Conservation (phyloP, 2,329 filamentous ascomycete species). For the Penicillium palitans region DNA sequence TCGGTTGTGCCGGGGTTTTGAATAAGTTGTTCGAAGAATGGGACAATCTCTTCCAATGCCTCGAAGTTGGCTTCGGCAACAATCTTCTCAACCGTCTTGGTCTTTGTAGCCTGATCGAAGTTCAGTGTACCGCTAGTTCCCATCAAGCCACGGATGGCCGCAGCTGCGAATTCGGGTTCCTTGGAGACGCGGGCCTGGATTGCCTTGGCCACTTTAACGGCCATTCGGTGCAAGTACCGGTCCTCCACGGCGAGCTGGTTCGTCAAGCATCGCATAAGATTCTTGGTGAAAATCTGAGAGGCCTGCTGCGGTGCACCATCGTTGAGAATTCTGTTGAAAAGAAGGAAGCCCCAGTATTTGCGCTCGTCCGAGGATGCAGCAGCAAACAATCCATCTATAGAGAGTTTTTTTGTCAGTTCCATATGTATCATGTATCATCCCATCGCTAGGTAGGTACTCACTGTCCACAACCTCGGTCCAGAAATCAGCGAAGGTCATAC, state of each 20-base stretch:
- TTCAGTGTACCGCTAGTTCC: slow-evolving; percentile 69
- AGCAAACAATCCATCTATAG: slow-evolving; percentile 76
- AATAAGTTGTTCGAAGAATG: slow-evolving; percentile 51
- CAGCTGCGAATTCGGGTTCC: slow-evolving; percentile 59
- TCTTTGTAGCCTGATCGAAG: slow-evolving; percentile 83
- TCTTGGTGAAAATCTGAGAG: slow-evolving; percentile 72
- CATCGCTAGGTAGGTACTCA: slow-evolving; percentile 47
- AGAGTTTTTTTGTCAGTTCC: slow-evolving; percentile 25
- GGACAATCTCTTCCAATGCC: slow-evolving; percentile 55
- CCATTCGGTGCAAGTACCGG: slow-evolving; percentile 75
- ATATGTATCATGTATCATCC: not conserved
- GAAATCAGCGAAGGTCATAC: slow-evolving; percentile 66
- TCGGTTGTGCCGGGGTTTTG: slow-evolving; percentile 49
- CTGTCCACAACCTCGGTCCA: slow-evolving; percentile 87
- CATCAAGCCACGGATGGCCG: slow-evolving; percentile 67
- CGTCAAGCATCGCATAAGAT: slow-evolving; percentile 76
- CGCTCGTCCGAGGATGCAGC: slow-evolving; percentile 79
- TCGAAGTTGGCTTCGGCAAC: slow-evolving; percentile 60
- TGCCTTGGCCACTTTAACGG: slow-evolving; percentile 71
- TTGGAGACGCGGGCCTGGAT: slow-evolving; percentile 66
- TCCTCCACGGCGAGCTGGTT: slow-evolving; percentile 79
- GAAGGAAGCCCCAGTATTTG: slow-evolving; percentile 87
- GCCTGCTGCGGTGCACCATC: slow-evolving; percentile 52
- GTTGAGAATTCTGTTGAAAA: slow-evolving; percentile 74
- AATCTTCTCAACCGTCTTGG: slow-evolving; percentile 77